These are phyloP conservation scores for Pseudopediastrum boryanum DNA, from an alignment of 139 green algal species.

Conservation along the genomic window DNA sequence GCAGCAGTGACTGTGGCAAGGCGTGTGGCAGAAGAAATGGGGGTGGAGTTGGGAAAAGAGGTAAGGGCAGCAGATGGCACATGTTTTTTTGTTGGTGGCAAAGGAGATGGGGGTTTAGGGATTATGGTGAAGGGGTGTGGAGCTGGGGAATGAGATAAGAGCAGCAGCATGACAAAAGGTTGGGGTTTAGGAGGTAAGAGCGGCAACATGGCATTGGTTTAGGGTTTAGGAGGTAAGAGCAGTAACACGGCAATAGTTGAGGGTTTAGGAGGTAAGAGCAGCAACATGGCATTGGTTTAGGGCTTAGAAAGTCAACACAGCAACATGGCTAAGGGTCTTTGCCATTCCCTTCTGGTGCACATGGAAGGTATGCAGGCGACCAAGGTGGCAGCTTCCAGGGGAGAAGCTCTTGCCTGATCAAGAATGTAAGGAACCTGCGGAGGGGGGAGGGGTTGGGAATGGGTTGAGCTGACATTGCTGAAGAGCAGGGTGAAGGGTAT, in stretches of 20 bases:
- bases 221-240: not conserved
- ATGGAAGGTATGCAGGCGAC: too few species aligned
- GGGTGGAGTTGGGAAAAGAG: slow-evolving; percentile 72
- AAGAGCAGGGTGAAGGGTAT: too few species aligned
- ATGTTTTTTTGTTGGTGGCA: too few species aligned
- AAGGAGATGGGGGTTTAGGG: too few species aligned
- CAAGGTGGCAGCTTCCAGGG: too few species aligned
- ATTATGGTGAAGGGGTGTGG: too few species aligned
- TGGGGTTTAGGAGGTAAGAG: not conserved
- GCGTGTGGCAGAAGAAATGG: slow-evolving; percentile 87
- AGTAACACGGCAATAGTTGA: not conserved
- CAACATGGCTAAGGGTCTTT: not conserved
- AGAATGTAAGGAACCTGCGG: too few species aligned
- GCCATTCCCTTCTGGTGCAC: too few species aligned
- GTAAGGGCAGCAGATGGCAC: slow-evolving; percentile 50
- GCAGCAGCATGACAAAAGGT: slow-evolving; percentile 16
- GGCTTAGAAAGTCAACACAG: not conserved
- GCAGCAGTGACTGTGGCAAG: slow-evolving; percentile 87
- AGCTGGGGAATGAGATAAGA: too few species aligned
- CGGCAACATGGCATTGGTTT: not conserved
- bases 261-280: not conserved
- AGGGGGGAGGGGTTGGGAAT: too few species aligned
- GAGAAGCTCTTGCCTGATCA: too few species aligned
- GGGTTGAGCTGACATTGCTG: too few species aligned
- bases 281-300: not conserved